phyloP scores from a whole-genome alignment of 1,139 yeast genomes.

The Hemisphaericaspora xylofermentans region DNA sequence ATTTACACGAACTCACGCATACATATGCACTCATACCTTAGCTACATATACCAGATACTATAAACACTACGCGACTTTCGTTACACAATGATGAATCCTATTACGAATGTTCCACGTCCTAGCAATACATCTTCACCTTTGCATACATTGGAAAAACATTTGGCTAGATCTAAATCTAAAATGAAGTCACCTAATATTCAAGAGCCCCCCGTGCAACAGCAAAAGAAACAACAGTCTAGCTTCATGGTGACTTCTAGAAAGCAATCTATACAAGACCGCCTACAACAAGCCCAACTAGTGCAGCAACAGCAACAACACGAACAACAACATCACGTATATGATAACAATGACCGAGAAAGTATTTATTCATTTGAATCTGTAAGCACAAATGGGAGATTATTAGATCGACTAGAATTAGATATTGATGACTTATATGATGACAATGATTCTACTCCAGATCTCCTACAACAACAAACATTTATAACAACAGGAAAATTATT shows the following conservation, averaged over 20 bases:
- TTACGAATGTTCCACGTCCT: not conserved
- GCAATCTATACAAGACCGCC: not conserved
- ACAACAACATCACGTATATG: not conserved
- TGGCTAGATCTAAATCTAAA: slow-evolving; percentile 3
- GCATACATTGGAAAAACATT: slow-evolving; percentile 5
- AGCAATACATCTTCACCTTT: slow-evolving; percentile 2
- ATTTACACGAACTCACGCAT: too few species aligned
- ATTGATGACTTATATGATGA: slow-evolving; percentile 23
- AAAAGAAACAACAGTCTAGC: not conserved
- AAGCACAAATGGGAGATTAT: slow-evolving; percentile 41
- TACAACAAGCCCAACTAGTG: not conserved
- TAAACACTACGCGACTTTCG: too few species aligned
- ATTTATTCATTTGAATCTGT: slow-evolving; percentile 48
- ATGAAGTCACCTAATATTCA: not conserved
- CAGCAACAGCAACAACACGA: not conserved
- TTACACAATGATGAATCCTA: not conserved
- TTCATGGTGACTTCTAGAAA: not conserved
- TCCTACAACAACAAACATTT: slow-evolving; percentile 18
- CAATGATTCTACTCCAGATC: slow-evolving; percentile 21
- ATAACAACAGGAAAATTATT: slow-evolving; percentile 30
- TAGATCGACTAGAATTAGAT: slow-evolving; percentile 41
- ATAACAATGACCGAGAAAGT: slow-evolving; percentile 13
- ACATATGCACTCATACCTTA: too few species aligned
- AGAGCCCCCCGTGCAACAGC: not conserved
- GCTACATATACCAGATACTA: too few species aligned